These are phyloP conservation scores for Geotrichum ghanense DNA, from an alignment of 805 yeast genomes.

Conservation along the genomic window DNA sequence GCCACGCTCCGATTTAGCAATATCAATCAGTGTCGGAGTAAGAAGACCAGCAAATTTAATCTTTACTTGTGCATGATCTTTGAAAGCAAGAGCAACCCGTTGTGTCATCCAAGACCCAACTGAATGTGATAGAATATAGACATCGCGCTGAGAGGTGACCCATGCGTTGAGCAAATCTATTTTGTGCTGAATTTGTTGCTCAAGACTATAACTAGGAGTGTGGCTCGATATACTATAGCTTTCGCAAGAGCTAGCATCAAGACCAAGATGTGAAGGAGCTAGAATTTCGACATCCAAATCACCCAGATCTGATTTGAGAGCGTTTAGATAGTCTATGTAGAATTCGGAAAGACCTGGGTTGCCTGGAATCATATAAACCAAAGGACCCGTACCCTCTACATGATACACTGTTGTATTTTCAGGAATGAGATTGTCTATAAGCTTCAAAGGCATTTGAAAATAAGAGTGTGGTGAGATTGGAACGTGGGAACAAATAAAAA, in stretches of 20 bases:
- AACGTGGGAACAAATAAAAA: too few relatives aligned
- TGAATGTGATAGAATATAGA: conserved; percentile 55
- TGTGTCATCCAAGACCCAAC: conserved; percentile 59
- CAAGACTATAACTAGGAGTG: conserved; percentile 21
- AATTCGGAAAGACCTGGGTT: conserved; percentile 66
- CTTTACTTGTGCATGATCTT: conserved; percentile 17
- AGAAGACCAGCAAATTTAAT: conserved; percentile 45
- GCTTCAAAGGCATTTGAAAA: not conserved
- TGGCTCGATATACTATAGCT: conserved; percentile 11
- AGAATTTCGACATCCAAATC: conserved; percentile 34
- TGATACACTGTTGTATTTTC: conserved; percentile 1
- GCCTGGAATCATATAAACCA: conserved; percentile 59
- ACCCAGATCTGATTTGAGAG: conserved; percentile 32
- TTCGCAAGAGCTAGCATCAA: conserved; percentile 25
- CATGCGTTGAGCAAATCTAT: conserved; percentile 33
- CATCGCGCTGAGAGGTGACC: conserved; percentile 20
- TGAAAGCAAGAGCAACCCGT: conserved; percentile 30
- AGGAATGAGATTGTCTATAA: not conserved
- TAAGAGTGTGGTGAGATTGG: too few relatives aligned
- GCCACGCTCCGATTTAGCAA: conserved; percentile 38
- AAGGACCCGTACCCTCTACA: conserved; percentile 16
- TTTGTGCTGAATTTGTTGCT: conserved; percentile 52
- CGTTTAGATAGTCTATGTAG: conserved; percentile 42
- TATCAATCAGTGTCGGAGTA: conserved; percentile 60
- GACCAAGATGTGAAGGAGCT: conserved; percentile 60